These are phyloP conservation scores for Cardamine resedifolia DNA, from an alignment of 345 rosid species.

Conservation along the genomic window DNA sequence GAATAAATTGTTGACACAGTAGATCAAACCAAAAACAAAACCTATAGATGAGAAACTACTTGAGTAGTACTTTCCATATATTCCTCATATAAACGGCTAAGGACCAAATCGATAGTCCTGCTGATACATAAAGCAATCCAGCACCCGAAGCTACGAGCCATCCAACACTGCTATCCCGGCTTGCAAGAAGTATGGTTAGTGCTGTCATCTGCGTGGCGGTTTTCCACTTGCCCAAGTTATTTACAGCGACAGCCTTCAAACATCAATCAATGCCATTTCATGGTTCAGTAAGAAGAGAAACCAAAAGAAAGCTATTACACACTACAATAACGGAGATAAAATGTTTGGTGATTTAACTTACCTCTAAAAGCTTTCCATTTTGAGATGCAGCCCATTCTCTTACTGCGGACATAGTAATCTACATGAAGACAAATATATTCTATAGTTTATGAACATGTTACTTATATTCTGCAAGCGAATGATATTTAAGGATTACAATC, in stretches of 20 bases:
- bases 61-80: constrained; percentile 71
- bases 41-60: constrained; percentile 43
- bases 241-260: constrained; percentile 92
- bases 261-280: constrained; percentile 15
- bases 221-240: constrained; percentile 98
- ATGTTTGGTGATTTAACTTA: constrained; percentile 28
- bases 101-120: constrained; percentile 91
- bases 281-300: background rate
- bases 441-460: background rate
- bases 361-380: constrained; percentile 80
- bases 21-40: background rate
- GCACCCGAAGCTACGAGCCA: constrained; percentile 73
- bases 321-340: background rate
- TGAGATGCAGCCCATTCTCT: constrained; percentile 99
- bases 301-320: background rate
- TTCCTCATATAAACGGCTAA: constrained; percentile 79
- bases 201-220: constrained; percentile 97
- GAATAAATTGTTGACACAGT: background rate
- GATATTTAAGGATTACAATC: background rate
- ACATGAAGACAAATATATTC: constrained; percentile 19
- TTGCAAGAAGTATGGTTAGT: constrained; percentile 81
- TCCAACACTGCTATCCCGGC: constrained; percentile 76
- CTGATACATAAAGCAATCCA: constrained; percentile 81
- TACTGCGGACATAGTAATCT: constrained; percentile 99
- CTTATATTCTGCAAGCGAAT: constrained; percentile 2